A percentile compares a stretch with the other conserved stretches of the same genome.
These are phyloP conservation scores for Cutaneotrichosporon spelunceum DNA, from an alignment of 1,284 basidiomycete genomes.

Conservation along the genomic window DNA sequence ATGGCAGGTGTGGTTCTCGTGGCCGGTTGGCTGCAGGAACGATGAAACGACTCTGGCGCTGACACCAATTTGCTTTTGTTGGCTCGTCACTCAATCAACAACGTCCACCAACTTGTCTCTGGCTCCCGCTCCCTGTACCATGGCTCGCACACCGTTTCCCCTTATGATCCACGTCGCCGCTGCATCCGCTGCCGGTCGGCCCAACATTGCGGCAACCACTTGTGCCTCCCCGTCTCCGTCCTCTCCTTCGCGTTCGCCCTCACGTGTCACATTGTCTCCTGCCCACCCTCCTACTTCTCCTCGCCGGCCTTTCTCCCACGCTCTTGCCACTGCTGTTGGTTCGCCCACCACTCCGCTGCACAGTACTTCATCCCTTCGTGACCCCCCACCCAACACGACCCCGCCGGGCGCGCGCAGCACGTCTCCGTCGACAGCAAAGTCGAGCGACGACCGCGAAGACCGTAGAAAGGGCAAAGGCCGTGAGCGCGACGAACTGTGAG, in stretches of 20 bases:
- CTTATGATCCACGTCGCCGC: constrained; percentile 3
- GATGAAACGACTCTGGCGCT: neutral
- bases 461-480: constrained; percentile 23
- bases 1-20: neutral
- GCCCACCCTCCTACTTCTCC: neutral
- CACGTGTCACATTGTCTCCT: neutral
- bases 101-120: neutral
- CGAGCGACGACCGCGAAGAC: constrained; percentile 10
- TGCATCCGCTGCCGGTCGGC: constrained; percentile 1
- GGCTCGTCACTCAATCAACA: neutral
- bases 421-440: constrained; percentile 20
- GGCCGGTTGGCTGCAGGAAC: neutral
- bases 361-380: constrained; percentile 37
- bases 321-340: neutral
- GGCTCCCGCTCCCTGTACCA: neutral
- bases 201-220: neutral
- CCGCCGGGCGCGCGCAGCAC: constrained; percentile 27
- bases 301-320: neutral
- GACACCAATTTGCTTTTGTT: neutral
- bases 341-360: constrained; percentile 11
- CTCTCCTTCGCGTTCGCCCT: neutral
- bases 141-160: constrained; percentile 1
- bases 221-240: constrained; percentile 2
- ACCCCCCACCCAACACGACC: constrained; percentile 32
- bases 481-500: constrained; percentile 25